phyloP scores from a whole-genome alignment of 2,329 filamentous ascomycete species.

The Plenodomus tracheiphilus region DNA sequence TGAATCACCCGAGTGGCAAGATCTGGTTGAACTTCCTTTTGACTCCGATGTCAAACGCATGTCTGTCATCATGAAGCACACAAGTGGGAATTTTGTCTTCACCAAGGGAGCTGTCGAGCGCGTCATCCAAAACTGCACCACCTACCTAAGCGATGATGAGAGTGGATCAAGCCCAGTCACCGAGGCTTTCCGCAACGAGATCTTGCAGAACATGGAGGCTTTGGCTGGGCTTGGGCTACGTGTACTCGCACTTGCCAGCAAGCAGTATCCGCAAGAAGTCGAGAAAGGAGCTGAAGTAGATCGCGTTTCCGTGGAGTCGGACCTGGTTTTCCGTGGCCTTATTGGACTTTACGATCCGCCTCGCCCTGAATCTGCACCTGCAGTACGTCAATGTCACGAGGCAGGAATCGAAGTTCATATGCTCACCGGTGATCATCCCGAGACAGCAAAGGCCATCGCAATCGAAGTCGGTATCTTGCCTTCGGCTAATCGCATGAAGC shows the following conservation, averaged over 20 bases:
- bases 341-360: slow-evolving; percentile 86
- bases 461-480: slow-evolving; percentile 53
- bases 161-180: slow-evolving; percentile 49
- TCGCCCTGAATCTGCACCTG: slow-evolving; percentile 71
- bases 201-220: slow-evolving; percentile 70
- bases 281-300: slow-evolving; percentile 50
- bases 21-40: slow-evolving; percentile 69
- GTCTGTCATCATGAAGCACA: slow-evolving; percentile 67
- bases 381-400: slow-evolving; percentile 49
- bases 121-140: slow-evolving; percentile 65
- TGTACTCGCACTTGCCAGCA: slow-evolving; percentile 67
- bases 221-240: slow-evolving; percentile 69
- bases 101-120: slow-evolving; percentile 73
- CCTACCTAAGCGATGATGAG: slow-evolving; percentile 51
- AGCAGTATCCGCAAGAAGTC: slow-evolving; percentile 46
- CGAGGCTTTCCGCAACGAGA: slow-evolving; percentile 57
- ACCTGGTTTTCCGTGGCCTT: slow-evolving; percentile 74
- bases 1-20: slow-evolving; percentile 32
- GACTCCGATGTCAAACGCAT: slow-evolving; percentile 77
- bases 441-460: slow-evolving; percentile 52
- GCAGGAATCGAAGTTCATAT: slow-evolving; percentile 55
- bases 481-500: slow-evolving; percentile 20
- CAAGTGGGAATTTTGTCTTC: slow-evolving; percentile 48
- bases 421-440: slow-evolving; percentile 53
- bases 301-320: slow-evolving; percentile 67